Evolutionary conservation across 2,329 filamentous ascomycete species (phyloP).

Genomic region (Arthrobotrys sinensis): DNA sequence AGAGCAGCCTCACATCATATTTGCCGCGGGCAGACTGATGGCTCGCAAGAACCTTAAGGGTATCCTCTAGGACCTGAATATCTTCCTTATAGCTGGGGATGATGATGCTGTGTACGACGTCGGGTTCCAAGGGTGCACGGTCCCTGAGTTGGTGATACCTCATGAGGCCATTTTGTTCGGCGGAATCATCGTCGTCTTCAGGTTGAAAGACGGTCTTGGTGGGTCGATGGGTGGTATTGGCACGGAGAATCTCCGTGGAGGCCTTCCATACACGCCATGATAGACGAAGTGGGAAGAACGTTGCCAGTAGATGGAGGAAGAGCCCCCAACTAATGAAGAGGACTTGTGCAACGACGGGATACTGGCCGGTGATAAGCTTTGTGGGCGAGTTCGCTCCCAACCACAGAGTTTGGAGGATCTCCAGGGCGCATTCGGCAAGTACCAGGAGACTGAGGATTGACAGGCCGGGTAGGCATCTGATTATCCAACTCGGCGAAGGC

Average conservation of each 20-base stretch:
- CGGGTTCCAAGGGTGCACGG: conserved; percentile 67
- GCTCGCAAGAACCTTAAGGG: conserved; percentile 78
- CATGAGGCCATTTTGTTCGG: conserved; percentile 72
- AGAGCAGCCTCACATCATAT: conserved; percentile 76
- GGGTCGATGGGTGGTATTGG: conserved; percentile 70
- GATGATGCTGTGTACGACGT: conserved; percentile 77
- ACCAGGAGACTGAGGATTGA: conserved; percentile 62
- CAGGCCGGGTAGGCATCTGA: conserved; percentile 63
- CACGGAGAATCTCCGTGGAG: conserved; percentile 70
- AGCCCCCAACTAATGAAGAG: conserved; percentile 78
- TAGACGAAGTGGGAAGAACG: conserved; percentile 76
- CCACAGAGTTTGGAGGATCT: conserved; percentile 61
- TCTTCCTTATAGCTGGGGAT: conserved; percentile 84
- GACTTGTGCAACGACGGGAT: conserved; percentile 53
- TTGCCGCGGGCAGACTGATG: conserved; percentile 76
- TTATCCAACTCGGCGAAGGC: conserved; percentile 61
- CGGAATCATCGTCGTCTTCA: conserved; percentile 66
- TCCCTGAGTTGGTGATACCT: conserved; percentile 71
- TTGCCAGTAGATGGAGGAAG: conserved; percentile 76
- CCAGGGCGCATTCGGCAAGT: conserved; percentile 62
- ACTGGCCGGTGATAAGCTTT: conserved; percentile 54
- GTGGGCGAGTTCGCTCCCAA: conserved; percentile 47
- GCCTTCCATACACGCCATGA: conserved; percentile 76
- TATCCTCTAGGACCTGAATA: conserved; percentile 77
- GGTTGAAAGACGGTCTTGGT: conserved; percentile 68